These are phyloP conservation scores for Fusarium clavum DNA, from an alignment of 2,329 filamentous ascomycete species.

Conservation along the genomic window DNA sequence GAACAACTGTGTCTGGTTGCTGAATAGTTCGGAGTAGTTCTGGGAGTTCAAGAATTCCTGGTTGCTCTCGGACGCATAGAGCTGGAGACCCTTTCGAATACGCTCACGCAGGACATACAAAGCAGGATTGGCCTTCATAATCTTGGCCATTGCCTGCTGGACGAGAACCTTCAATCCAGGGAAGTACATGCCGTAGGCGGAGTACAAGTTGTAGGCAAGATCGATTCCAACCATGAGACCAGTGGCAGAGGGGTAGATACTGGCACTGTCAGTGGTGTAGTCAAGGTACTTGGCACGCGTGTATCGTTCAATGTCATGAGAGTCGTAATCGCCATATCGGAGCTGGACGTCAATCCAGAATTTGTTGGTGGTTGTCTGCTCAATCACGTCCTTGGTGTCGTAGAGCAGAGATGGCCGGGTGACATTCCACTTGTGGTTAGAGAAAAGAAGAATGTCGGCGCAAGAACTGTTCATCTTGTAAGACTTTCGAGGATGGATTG, in stretches of 20 bases:
- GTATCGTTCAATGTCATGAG: slow-evolving; percentile 98
- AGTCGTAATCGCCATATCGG: slow-evolving; percentile 97
- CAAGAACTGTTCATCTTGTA: slow-evolving; percentile 99
- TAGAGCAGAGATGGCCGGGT: slow-evolving; percentile 92
- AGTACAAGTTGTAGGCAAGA: slow-evolving; percentile 97
- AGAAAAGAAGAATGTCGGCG: slow-evolving; percentile 95
- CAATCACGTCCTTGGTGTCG: slow-evolving; percentile 96
- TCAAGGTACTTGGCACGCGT: slow-evolving; percentile 98
- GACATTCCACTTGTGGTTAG: slow-evolving; percentile 99
- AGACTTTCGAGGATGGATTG: slow-evolving; percentile 97
- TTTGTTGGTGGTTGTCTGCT: slow-evolving; percentile 95
- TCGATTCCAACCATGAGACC: slow-evolving; percentile 98
- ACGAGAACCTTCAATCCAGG: slow-evolving; percentile 94
- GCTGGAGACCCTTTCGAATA: slow-evolving; percentile 96
- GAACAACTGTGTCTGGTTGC: slow-evolving; percentile 98
- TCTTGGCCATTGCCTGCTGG: slow-evolving; percentile 98
- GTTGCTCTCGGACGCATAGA: slow-evolving; percentile 98
- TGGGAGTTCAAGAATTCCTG: slow-evolving; percentile 99
- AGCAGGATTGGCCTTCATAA: slow-evolving; percentile 99
- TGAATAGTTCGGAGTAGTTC: slow-evolving; percentile 99
- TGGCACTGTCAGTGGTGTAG: slow-evolving; percentile 98
- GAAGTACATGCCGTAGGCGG: slow-evolving; percentile 98
- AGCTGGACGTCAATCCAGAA: slow-evolving; percentile 99
- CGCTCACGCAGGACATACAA: slow-evolving; percentile 96
- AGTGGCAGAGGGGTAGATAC: slow-evolving; percentile 96